Conservation (phyloP, 345 rosid genomes). For the Toxicodendron radicans region DNA sequence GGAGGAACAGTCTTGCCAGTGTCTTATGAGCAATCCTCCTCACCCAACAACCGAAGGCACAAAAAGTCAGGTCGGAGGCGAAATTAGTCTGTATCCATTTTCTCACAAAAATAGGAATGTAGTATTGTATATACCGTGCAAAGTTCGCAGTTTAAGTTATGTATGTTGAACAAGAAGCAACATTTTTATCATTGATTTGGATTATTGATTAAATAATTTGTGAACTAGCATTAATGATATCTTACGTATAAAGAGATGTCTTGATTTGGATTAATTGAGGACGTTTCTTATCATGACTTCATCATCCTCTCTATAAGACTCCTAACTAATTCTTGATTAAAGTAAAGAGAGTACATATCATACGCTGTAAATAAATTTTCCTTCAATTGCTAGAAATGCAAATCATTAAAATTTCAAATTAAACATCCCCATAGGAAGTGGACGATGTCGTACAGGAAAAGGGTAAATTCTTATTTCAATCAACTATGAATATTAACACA, state of each 20-base stretch:
- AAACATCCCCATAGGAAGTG: neutral
- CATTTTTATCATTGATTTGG: too few species aligned
- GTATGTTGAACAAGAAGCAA: too few species aligned
- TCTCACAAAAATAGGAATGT: neutral
- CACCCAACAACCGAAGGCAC: slow-evolving; percentile 41
- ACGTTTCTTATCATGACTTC: too few species aligned
- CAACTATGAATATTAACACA: neutral
- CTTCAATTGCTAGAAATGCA: too few species aligned
- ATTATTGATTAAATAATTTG: too few species aligned
- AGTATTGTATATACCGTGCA: too few species aligned
- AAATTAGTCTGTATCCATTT: slow-evolving; percentile 25
- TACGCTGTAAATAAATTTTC: neutral
- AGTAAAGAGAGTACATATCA: neutral
- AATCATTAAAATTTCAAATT: neutral
- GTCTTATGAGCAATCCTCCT: slow-evolving; percentile 50
- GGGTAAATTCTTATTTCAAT: neutral
- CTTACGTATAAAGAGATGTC: too few species aligned
- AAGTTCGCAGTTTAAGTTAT: too few species aligned
- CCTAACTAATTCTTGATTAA: too few species aligned
- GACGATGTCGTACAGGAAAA: neutral
- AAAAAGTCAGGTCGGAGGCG: slow-evolving; percentile 52
- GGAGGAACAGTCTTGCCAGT: slow-evolving; percentile 74
- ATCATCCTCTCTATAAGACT: too few species aligned
- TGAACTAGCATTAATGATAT: too few species aligned
- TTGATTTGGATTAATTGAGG: too few species aligned